phyloP scores from a whole-genome alignment of 1,284 basidiomycete species.

The Rhodotorula sp. region DNA sequence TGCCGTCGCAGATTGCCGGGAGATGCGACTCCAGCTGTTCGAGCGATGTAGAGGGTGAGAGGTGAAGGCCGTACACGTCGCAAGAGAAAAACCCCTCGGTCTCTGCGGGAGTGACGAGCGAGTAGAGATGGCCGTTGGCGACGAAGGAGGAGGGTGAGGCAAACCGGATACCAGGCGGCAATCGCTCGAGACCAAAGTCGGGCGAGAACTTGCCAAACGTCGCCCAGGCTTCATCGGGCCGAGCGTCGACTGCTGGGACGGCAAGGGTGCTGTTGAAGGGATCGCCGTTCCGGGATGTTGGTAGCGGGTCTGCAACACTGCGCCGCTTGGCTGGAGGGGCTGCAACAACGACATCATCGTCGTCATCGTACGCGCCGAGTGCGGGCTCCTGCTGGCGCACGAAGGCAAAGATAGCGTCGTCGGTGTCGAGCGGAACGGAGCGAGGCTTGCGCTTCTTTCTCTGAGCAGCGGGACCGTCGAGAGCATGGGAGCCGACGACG shows the following conservation, averaged over 20 bases:
- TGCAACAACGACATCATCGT: background rate
- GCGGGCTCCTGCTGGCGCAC: background rate
- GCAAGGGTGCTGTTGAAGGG: background rate
- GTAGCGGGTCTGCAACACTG: background rate
- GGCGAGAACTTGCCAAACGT: slow-evolving; percentile 47
- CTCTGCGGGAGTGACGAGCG: slow-evolving; percentile 47
- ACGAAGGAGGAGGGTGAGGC: slow-evolving; percentile 55
- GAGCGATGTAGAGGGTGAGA: slow-evolving; percentile 53
- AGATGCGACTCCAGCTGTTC: slow-evolving; percentile 53
- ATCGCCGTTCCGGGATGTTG: background rate
- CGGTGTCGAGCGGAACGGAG: slow-evolving; percentile 32
- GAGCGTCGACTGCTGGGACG: background rate
- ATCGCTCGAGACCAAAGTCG: slow-evolving; percentile 57
- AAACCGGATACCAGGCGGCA: slow-evolving; percentile 59
- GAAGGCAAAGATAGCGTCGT: slow-evolving; percentile 24
- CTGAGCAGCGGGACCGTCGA: background rate
- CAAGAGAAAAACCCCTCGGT: background rate
- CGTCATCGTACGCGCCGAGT: background rate
- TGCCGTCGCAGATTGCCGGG: slow-evolving; percentile 54
- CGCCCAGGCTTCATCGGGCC: slow-evolving; percentile 29
- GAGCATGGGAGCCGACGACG: background rate
- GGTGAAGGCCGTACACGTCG: slow-evolving; percentile 41
- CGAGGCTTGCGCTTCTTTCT: background rate
- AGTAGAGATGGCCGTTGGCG: slow-evolving; percentile 59
- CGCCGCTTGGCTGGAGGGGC: background rate